These are phyloP conservation scores for Trichoderma afroharzianum DNA, from an alignment of 2,329 filamentous ascomycete species.

Conservation along the genomic window DNA sequence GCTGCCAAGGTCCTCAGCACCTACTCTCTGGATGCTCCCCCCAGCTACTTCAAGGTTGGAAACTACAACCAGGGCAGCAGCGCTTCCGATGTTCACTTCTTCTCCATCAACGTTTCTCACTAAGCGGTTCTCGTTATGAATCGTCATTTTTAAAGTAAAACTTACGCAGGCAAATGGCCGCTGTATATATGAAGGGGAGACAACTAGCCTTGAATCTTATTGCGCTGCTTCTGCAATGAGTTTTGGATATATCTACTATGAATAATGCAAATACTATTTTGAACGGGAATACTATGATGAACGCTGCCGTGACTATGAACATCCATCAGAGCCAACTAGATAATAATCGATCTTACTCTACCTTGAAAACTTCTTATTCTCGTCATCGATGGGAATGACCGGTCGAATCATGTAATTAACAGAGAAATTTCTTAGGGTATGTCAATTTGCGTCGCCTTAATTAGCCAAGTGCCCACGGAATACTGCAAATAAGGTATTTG, in stretches of 20 bases:
- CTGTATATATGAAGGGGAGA: neutral
- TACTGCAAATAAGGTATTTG: neutral
- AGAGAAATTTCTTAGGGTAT: neutral
- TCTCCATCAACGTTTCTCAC: slow-evolving; percentile 20
- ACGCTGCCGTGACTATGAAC: neutral
- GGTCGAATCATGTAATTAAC: neutral
- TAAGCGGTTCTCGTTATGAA: slow-evolving; percentile 24
- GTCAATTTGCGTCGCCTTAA: neutral
- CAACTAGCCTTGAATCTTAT: neutral
- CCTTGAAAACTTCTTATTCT: neutral
- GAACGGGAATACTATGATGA: neutral
- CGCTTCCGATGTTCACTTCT: slow-evolving; percentile 27
- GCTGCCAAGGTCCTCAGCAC: slow-evolving; percentile 27
- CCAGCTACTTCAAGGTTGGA: slow-evolving; percentile 38
- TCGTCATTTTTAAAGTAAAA: neutral
- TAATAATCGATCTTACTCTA: neutral
- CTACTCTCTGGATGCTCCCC: slow-evolving; percentile 28
- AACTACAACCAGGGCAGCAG: slow-evolving; percentile 36
- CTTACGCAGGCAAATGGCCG: neutral
- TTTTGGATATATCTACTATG: neutral
- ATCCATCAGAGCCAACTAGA: neutral
- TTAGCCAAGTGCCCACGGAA: neutral
- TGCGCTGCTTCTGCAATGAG: neutral
- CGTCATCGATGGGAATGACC: neutral
- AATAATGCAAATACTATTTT: neutral